A percentile compares a stretch with the other conserved stretches of the same genome.
These are phyloP conservation scores for Dothideomycetes sp. DNA, from an alignment of 2,329 filamentous ascomycete genomes.

Conservation along the genomic window DNA sequence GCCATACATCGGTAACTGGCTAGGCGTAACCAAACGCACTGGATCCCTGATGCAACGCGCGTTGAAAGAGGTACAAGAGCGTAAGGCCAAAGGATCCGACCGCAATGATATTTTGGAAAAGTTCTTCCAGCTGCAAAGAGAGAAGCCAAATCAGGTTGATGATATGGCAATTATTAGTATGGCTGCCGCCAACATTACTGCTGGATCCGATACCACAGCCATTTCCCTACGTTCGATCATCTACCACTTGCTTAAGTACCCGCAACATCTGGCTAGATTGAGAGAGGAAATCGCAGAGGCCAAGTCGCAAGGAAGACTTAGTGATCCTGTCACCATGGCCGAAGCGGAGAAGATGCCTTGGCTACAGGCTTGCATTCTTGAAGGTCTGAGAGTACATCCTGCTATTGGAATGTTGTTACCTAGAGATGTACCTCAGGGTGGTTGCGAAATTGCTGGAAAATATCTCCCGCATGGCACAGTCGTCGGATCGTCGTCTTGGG, in stretches of 20 bases:
- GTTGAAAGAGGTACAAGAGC: conserved; percentile 5
- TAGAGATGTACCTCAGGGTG: conserved; percentile 7
- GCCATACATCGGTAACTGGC: conserved; percentile 6
- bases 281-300: conserved; percentile 11
- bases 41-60: conserved; percentile 6
- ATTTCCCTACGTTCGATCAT: conserved; percentile 26
- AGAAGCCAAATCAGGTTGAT: conserved; percentile 11
- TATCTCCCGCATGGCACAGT: conserved; percentile 40
- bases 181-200: conserved; percentile 18
- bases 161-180: conserved; percentile 18
- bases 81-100: conserved; percentile 2
- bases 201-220: conserved; percentile 29
- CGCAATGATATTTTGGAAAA: conserved; percentile 10
- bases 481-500: conserved; percentile 37
- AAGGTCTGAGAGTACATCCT: conserved; percentile 25
- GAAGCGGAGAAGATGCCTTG: conserved; percentile 23
- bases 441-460: conserved; percentile 23
- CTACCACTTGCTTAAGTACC: conserved; percentile 25
- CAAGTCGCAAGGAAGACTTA: conserved; percentile 1
- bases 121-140: conserved; percentile 10
- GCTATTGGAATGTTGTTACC: conserved; percentile 18
- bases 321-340: conserved; percentile 17
- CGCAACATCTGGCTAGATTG: conserved; percentile 20
- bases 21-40: conserved; percentile 5
- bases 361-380: conserved; percentile 24